phyloP scores from a whole-genome alignment of 768 basidiomycete genomes.

The Collybia sordida region DNA sequence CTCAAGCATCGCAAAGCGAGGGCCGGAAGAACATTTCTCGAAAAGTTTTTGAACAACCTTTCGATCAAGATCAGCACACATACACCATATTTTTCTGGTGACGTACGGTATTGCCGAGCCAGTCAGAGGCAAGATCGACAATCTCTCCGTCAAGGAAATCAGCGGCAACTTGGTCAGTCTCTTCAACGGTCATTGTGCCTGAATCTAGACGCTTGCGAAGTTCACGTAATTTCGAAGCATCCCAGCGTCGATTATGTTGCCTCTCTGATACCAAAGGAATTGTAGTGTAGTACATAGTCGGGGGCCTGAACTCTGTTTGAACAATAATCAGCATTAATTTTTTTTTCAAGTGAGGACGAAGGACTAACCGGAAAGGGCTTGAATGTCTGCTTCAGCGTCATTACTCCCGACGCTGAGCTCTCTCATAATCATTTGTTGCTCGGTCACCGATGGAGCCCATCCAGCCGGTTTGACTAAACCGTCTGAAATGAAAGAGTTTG shows the following conservation, averaged over 20 bases:
- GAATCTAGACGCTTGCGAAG: constrained; percentile 92
- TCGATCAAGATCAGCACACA: constrained; percentile 1
- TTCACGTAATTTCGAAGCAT: constrained; percentile 91
- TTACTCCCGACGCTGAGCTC: constrained; percentile 77
- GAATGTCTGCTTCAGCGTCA: constrained; percentile 84
- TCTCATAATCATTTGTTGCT: constrained; percentile 96
- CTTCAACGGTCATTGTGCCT: constrained; percentile 78
- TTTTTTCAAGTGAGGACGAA: constrained; percentile 5
- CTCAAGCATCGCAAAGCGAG: constrained; percentile 90
- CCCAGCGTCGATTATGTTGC: constrained; percentile 85
- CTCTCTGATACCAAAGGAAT: constrained; percentile 90
- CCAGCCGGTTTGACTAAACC: constrained; percentile 60
- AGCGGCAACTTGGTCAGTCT: constrained; percentile 86
- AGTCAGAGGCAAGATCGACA: constrained; percentile 94
- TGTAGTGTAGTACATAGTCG: constrained; percentile 94
- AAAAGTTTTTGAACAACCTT: constrained; percentile 97
- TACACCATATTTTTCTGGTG: not conserved
- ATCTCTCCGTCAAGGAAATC: constrained; percentile 95
- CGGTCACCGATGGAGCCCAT: constrained; percentile 78
- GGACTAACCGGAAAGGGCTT: constrained; percentile 77
- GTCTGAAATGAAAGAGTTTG: constrained; percentile 52
- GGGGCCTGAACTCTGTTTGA: constrained; percentile 79
- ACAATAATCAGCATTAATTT: not conserved
- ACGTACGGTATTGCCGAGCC: constrained; percentile 93
- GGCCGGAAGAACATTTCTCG: constrained; percentile 76